Evolutionary conservation across 768 basidiomycete species (phyloP), one percentile per base, ranked within the genome.

Genomic region (Pleurotus tuoliensis): DNA sequence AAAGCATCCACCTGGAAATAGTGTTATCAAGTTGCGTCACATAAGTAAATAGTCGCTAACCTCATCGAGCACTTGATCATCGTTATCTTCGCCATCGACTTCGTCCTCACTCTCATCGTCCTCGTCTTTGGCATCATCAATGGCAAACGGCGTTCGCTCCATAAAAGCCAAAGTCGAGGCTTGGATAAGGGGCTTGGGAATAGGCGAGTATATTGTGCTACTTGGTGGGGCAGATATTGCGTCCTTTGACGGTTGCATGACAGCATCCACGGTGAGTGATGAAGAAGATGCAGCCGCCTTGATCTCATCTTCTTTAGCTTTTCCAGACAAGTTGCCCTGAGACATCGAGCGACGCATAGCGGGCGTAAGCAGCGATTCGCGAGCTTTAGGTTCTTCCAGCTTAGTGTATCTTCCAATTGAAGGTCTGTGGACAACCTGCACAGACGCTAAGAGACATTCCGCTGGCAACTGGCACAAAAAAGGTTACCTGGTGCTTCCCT

Each of bases 81-180:
- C 86, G 46, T 82, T 85, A 49, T 78, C 83, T 22, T 71, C 80
- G 12, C 73, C 82, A 43, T 76, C 80, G 12, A 73, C 74, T 24
- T 82, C 84, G 4, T 78, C 82, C 5, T 68, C 85, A 72, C 67
- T 87, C 71, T 90, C 88, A 0, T 86, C 87, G 24, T 90, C 91
- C 9, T 88, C 90, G 56, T 92, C 91, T 52, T 86, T 88, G 3
- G 87, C 92, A 70, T 94, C 93, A 66, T 99, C 97, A 58, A 98
- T 97, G n/a, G 93, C 93, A 68, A 99, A 99, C 61, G 89, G 88
- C 22, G 92, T 94, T 43, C 96, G 78, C 67, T 96, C 91, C 88
- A 95, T 88, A 46, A 93, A 77, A 27, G 91, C 90, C 30, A 88
- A 88, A 60, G 83, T 89, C 50, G 88, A 90, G 0, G 86, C 87